Evolutionary conservation across 495 filamentous ascomycete genomes (phyloP).

Genomic region (Aspergillus ostianus): DNA sequence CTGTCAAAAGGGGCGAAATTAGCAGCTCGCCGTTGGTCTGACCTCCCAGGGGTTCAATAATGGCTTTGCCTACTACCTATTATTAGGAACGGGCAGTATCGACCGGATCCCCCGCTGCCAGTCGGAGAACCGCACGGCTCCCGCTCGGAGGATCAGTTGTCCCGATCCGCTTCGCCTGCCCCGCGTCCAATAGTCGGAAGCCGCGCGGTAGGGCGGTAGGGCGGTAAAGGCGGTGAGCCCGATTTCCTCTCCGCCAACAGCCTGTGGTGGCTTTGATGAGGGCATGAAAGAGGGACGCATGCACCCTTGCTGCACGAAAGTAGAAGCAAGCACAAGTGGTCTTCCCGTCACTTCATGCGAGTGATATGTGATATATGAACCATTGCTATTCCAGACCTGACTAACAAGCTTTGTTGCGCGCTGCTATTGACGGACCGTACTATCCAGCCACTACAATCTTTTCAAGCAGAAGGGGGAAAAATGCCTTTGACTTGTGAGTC

Average conservation of each 20-base stretch:
- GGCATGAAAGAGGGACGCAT: background rate
- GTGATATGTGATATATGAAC: conserved; percentile 2
- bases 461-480: conserved; percentile 1
- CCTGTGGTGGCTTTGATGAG: conserved; percentile 13
- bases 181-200: conserved; percentile 19
- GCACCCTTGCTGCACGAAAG: conserved; percentile 13
- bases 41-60: background rate
- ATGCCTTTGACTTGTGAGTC: conserved; percentile 48
- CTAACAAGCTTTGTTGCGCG: background rate
- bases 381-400: conserved; percentile 2
- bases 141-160: conserved; percentile 14
- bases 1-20: background rate
- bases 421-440: background rate
- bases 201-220: conserved; percentile 1
- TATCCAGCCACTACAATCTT: background rate
- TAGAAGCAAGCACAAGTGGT: background rate
- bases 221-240: conserved; percentile 14
- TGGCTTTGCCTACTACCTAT: background rate
- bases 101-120: conserved; percentile 11
- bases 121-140: background rate
- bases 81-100: background rate
- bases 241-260: conserved; percentile 16
- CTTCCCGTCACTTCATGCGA: background rate
- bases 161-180: conserved; percentile 14
- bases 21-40: background rate